Base-by-base conservation (phyloP, 345 rosid species). In the Sisymbrium altissimum region DNA sequence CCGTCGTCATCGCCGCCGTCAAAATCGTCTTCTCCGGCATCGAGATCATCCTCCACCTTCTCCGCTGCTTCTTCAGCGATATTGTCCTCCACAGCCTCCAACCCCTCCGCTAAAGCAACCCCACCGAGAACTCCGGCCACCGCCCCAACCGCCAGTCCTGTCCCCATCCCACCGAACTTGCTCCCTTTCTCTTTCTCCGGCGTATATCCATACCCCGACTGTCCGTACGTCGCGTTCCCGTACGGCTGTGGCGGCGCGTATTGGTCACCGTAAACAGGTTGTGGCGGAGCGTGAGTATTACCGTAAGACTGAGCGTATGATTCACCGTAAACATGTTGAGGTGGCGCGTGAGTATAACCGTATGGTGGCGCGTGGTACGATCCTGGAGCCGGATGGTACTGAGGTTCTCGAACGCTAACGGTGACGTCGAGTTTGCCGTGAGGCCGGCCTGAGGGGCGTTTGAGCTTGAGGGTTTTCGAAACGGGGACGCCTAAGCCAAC, bases 361-460 rank as follows among this genome's bases (percentile, higher is more conserved):
- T 70, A 76, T 0, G 72, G 70, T 5, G 72, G 81, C n/a, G 75
- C 32, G 14, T 78, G 43, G 78, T 76, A 30, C 27, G 78, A 32
- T 23, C 48, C 50, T 12, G 70, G 66, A 43, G 71, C 11, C 2
- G 64, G 66, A 3, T 68, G 33, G 49, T 81, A 84, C 12, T 72
- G 71, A 4, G 84, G 68, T 7, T 85, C 88, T 39, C 73, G 52
- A 35, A 91, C 71, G 30, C 70, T 46, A 33, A 91, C 86, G 40
- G 56, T 59, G 15, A 89, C 90, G 1, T 91, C 91, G 10, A 91
- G 21, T 45, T 93, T 89, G 5, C 98, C 97, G 0, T 93, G 98
- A 6, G 98, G 96, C 10, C 98, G 75, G 27, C 97, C 96, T 0
- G 97, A 94, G 3, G 97, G 96, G 23, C 97, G 96, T 82, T 87